Evolutionary conservation across 176 grass and related monocot species (phyloP), one percentile per base, ranked within the genome.

Genomic region (Carex kokanica): DNA sequence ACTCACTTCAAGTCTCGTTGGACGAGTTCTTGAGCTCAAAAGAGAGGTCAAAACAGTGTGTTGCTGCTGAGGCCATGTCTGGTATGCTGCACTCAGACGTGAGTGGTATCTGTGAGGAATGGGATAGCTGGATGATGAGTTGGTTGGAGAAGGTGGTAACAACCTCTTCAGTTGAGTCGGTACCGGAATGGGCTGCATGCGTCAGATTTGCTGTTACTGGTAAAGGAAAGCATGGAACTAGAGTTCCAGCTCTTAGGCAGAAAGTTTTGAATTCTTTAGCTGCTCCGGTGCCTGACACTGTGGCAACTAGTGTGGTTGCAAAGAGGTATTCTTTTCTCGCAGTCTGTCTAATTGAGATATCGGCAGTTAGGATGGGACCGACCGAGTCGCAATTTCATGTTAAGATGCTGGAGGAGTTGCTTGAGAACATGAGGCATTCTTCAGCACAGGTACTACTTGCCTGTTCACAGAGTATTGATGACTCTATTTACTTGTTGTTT

Each of bases 41-140:
- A 94, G 95, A 98, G 88, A 95, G 95, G 84, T 87, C 95, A 24
- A 95, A 92, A 82, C 95, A 98, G 82, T 98, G 92, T 88, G 92
- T 98, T 41, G 95, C 95, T 36, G 95, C 95, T 84, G 95, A 98
- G 92, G 92, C 86, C 25, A 87, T 98, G 87, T 92, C 95, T 71
- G 95, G 95, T 55, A 87, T 95, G 81, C 90, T 98, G 81, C 95
- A 98, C 70, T 95, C 95, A 74, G 95, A 98, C 88, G 84, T 84
- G 83, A 71, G 64, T 86, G 92, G 79, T 41, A 84, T 87, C 81
- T 78, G 59, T 54, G 95, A 93, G 15, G 81, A 85, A 16, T 90
- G 82, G 74, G 87, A 93, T 60, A 85, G 81, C 68, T 95, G 92
- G 90, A 84, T 98, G 78, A 90, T 93, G 83, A 56, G 64, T 91